These are phyloP conservation scores for Nicotiana tabacum DNA, from an alignment of 257 asterid species.

Conservation along the genomic window DNA sequence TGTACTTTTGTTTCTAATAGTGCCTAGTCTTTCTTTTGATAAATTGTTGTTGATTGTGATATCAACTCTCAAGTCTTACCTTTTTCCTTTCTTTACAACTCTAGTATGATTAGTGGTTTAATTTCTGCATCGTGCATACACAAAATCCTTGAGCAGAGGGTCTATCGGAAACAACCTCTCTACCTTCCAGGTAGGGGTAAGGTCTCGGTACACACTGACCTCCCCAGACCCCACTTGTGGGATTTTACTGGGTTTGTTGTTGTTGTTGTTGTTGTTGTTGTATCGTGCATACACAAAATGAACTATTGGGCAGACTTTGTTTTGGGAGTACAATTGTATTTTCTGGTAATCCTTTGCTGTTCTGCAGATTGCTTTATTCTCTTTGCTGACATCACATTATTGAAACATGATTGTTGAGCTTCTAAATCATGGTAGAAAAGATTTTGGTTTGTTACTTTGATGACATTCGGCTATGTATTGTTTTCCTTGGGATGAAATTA, in stretches of 20 bases:
- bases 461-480: neutral
- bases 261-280: too few species aligned
- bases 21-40: neutral
- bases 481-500: neutral
- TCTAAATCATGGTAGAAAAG: neutral
- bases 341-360: neutral
- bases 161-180: too few species aligned
- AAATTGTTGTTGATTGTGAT: too few species aligned
- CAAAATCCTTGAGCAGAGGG: too few species aligned
- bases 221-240: too few species aligned
- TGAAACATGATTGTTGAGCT: neutral
- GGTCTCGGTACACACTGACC: too few species aligned
- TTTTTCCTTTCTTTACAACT: neutral
- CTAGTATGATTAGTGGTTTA: neutral
- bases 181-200: too few species aligned
- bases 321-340: constrained; percentile 1
- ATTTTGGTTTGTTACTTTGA: neutral
- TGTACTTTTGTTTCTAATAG: neutral
- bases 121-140: neutral
- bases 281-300: neutral
- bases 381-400: neutral
- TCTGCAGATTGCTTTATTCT: neutral
- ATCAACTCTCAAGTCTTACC: neutral
- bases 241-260: too few species aligned
- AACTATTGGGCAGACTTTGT: neutral